Conservation (phyloP, 1,139 yeast genomes). For the Blastobotrys proliferans region DNA sequence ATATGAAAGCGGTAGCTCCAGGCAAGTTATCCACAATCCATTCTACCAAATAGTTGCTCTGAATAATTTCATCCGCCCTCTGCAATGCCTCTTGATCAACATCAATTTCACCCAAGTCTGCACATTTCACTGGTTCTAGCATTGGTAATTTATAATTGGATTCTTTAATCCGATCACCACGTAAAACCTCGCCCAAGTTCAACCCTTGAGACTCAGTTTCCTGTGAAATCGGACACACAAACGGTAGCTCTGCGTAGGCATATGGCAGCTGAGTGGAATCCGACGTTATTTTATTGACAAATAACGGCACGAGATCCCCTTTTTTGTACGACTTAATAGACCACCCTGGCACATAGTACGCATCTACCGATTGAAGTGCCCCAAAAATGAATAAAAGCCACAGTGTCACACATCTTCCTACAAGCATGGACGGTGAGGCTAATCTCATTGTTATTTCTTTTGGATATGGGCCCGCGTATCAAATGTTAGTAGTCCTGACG, state of each 20-base stretch:
- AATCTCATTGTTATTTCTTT: no score
- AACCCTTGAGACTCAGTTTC: constrained; percentile 54
- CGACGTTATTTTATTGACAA: constrained; percentile 75
- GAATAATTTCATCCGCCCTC: constrained; percentile 58
- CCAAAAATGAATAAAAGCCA: no score
- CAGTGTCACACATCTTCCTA: no score
- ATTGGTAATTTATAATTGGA: constrained; percentile 63
- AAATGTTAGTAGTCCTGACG: no score
- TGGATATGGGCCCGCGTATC: no score
- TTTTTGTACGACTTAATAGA: constrained; percentile 32
- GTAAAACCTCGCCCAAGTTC: constrained; percentile 70
- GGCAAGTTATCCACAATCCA: constrained; percentile 86
- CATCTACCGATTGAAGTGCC: background rate
- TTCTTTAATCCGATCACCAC: constrained; percentile 78
- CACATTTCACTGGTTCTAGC: constrained; percentile 62
- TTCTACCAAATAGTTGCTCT: constrained; percentile 70
- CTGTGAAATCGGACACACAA: constrained; percentile 56
- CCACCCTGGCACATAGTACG: constrained; percentile 25
- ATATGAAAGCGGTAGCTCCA: constrained; percentile 81
- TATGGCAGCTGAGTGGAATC: constrained; percentile 75
- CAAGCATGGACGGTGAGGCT: no score
- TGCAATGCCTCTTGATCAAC: constrained; percentile 48
- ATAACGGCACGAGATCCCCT: constrained; percentile 64
- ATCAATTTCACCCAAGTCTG: constrained; percentile 59
- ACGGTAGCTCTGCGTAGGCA: constrained; percentile 72